Base-by-base conservation (phyloP, 495 filamentous ascomycete genomes). In the Acidiella bohemica region DNA sequence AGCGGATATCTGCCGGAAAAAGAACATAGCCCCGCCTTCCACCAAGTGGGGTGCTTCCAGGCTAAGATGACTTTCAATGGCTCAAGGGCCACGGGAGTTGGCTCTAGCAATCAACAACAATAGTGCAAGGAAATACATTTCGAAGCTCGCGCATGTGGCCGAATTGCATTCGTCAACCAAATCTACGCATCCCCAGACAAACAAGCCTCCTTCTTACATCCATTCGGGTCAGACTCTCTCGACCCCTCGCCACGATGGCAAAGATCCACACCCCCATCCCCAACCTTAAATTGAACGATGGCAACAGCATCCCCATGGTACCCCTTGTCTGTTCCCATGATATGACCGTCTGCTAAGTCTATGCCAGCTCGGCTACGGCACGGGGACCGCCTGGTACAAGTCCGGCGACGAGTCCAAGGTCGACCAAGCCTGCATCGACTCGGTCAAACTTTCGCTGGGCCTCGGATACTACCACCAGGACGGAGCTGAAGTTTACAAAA, bases 401-500 rank as follows among this genome's bases (percentile, higher is more conserved):
- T 50, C 18, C 11, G 63, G 52, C 7, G 53, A 59, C 31, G 51
- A 55, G 13, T 45, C 49, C 16, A 56, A 54, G 21, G 51, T 73
- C 34, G 68, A 78, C 49, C 59, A 68, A 25, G 57, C 59, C 0
- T 56, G 76, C 26, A 62, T 84, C 21, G 70, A 78, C 5, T 59
- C 66, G 11, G 66, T 76, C n/a, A 70, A 83, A 32, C 71, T 60
- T 20, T 81, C 84, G 4, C 72, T 86, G 46, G 71, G 72, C 33
- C 58, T 73, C 23, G 83, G 81, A 18, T 92, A 79, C 59, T 58
- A 64, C 39, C 83, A 92, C 51, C 64, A 88, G 13, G 85, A 93
- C 59, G 76, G 78, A 8, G 85, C 85, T 20, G 79, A 92, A 62
- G 80, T 70, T 39, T 90, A 93, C 63, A 70, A 73, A 47, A 93